A percentile compares a stretch with the other conserved stretches of the same genome.
These are phyloP conservation scores for Nakazawaea ernobii DNA, from an alignment of 805 yeast species.

Conservation along the genomic window DNA sequence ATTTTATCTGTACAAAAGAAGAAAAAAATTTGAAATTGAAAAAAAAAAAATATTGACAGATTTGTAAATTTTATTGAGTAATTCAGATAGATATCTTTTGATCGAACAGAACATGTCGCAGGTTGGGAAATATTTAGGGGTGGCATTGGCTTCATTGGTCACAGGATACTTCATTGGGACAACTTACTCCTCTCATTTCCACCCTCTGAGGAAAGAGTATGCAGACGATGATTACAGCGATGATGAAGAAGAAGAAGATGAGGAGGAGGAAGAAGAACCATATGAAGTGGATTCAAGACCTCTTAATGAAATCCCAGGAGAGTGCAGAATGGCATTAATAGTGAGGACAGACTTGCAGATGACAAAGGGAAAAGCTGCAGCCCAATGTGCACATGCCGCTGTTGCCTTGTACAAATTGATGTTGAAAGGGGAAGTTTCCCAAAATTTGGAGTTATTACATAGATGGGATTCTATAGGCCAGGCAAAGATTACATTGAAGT, in stretches of 20 bases:
- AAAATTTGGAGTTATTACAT: slow-evolving; percentile 56
- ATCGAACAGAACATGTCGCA: background rate
- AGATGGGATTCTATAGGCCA: slow-evolving; percentile 87
- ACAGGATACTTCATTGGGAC: background rate
- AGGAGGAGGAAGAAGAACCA: slow-evolving; percentile 43
- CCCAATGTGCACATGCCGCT: slow-evolving; percentile 98
- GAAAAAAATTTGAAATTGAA: background rate
- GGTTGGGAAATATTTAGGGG: background rate
- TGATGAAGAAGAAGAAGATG: slow-evolving; percentile 33
- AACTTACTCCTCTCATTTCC: background rate
- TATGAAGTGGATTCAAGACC: slow-evolving; percentile 54
- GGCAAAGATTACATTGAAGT: slow-evolving; percentile 86
- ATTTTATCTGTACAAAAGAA: slow-evolving; percentile 3
- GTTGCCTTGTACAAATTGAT: slow-evolving; percentile 76
- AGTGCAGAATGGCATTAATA: slow-evolving; percentile 79
- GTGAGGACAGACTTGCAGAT: slow-evolving; percentile 85
- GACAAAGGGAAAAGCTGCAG: slow-evolving; percentile 95
- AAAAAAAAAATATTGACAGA: background rate
- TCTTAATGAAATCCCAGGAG: slow-evolving; percentile 68
- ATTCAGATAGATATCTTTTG: too few relatives aligned
- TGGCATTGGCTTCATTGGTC: background rate
- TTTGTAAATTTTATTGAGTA: background rate
- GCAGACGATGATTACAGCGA: slow-evolving; percentile 22
- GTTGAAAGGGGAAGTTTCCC: slow-evolving; percentile 43
- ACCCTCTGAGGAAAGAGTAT: background rate